Conservation (phyloP, 495 filamentous ascomycete genomes). For the Peziza echinospora region DNA sequence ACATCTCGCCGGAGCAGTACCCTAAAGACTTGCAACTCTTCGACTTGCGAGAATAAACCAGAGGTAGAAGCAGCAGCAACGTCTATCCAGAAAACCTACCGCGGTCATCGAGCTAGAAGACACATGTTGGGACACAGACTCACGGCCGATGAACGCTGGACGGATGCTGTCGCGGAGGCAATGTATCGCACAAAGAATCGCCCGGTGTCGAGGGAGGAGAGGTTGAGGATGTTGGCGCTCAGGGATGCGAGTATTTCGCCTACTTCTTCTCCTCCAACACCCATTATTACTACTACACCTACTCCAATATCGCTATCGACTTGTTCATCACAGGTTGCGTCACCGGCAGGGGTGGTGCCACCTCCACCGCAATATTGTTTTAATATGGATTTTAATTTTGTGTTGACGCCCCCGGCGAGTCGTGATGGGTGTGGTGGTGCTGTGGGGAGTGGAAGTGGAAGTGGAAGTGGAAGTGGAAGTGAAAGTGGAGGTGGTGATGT, state of each 20-base stretch:
- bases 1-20: neutral
- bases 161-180: slow-evolving; percentile 6
- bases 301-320: no score
- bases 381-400: no score
- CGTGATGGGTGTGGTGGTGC: neutral
- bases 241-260: slow-evolving; percentile 12
- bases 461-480: neutral
- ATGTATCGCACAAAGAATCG: slow-evolving; percentile 1
- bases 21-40: no score
- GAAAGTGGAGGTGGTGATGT: neutral
- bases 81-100: slow-evolving; percentile 11
- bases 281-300: neutral
- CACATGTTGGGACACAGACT: slow-evolving; percentile 12
- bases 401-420: neutral
- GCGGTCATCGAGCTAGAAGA: slow-evolving; percentile 17
- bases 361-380: no score
- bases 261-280: neutral
- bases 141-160: slow-evolving; percentile 13
- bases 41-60: neutral
- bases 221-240: slow-evolving; percentile 8
- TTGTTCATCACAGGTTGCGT: no score
- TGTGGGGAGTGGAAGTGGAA: neutral
- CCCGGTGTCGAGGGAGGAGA: slow-evolving; percentile 1
- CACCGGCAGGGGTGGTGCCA: no score
- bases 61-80: slow-evolving; percentile 1